These are phyloP conservation scores for Meyerozyma smithsonii DNA, from an alignment of 1,139 yeast genomes.

Conservation along the genomic window DNA sequence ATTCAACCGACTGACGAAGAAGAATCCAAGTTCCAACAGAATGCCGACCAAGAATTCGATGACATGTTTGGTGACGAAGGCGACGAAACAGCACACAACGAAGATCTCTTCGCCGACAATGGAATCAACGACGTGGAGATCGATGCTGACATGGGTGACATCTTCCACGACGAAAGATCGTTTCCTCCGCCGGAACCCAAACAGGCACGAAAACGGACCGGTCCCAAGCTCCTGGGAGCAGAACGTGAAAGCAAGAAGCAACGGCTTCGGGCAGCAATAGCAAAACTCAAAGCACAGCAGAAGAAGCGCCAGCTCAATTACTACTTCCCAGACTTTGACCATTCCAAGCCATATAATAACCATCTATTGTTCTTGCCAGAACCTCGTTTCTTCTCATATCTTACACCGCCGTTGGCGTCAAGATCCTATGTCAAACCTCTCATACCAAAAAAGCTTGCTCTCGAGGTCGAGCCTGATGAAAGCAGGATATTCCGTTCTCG, in stretches of 20 bases:
- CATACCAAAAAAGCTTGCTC: conserved; percentile 50
- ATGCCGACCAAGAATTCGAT: conserved; percentile 45
- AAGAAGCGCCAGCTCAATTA: conserved; percentile 34
- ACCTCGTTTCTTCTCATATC: conserved; percentile 50
- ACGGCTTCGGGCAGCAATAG: conserved; percentile 25
- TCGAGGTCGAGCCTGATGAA: conserved; percentile 48
- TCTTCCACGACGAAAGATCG: conserved; percentile 26
- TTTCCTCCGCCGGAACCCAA: conserved; percentile 9
- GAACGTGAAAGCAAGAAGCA: conserved; percentile 18
- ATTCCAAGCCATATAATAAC: conserved; percentile 55
- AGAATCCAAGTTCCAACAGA: conserved; percentile 29
- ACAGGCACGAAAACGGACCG: conserved; percentile 16
- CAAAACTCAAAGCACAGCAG: conserved; percentile 29
- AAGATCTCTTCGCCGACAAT: conserved; percentile 9
- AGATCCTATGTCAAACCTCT: conserved; percentile 46
- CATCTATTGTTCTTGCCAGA: conserved; percentile 63
- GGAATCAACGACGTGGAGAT: conserved; percentile 17
- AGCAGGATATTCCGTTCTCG: conserved; percentile 37
- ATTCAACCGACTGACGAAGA: conserved; percentile 18
- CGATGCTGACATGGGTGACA: conserved; percentile 33
- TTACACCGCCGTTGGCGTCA: conserved; percentile 44
- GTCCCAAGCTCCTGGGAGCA: conserved; percentile 18
- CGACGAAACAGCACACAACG: conserved; percentile 16
- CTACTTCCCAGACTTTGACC: conserved; percentile 62
- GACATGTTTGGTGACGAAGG: conserved; percentile 48